A percentile compares a stretch with the other conserved stretches of the same genome.
Conservation (phyloP, 192 early-diverging fungal genomes). For the Entophlyctis luteolus region DNA sequence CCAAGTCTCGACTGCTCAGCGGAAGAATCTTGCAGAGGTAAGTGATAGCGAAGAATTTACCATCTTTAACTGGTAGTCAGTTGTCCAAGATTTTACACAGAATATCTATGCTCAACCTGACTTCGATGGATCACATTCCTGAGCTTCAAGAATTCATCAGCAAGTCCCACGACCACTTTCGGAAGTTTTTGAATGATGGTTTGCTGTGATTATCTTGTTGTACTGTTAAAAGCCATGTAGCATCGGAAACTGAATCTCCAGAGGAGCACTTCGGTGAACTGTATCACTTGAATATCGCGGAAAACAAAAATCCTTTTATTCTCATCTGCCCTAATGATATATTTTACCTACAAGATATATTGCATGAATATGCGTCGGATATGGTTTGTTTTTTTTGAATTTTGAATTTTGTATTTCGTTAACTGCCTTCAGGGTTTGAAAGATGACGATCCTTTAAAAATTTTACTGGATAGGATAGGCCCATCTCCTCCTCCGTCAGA, state of each 20-base stretch:
- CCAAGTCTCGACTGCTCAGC: conserved; percentile 78
- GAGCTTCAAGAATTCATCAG: conserved; percentile 80
- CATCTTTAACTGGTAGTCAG: background rate
- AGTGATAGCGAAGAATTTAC: conserved; percentile 12
- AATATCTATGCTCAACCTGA: conserved; percentile 81
- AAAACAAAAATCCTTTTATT: conserved; percentile 78
- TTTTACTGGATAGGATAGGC: conserved; percentile 47
- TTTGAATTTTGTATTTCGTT: too few species aligned
- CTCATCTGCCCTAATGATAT: conserved; percentile 90
- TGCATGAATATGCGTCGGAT: too few species aligned
- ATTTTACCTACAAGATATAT: conserved; percentile 85
- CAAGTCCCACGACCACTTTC: conserved; percentile 72
- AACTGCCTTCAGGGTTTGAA: too few species aligned
- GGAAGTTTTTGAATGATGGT: conserved; percentile 81
- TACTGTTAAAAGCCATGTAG: background rate
- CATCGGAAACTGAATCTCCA: too few species aligned
- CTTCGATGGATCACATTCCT: conserved; percentile 54
- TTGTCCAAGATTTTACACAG: conserved; percentile 91
- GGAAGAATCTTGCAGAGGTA: conserved; percentile 91
- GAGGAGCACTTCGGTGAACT: too few species aligned
- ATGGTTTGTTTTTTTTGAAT: too few species aligned
- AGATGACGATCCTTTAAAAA: conserved; percentile 42
- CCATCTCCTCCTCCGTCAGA: conserved; percentile 31
- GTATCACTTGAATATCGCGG: conserved; percentile 1
- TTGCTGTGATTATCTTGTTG: background rate